These are phyloP conservation scores for Penicillium chermesinum DNA, from an alignment of 495 filamentous ascomycete genomes.

Conservation along the genomic window DNA sequence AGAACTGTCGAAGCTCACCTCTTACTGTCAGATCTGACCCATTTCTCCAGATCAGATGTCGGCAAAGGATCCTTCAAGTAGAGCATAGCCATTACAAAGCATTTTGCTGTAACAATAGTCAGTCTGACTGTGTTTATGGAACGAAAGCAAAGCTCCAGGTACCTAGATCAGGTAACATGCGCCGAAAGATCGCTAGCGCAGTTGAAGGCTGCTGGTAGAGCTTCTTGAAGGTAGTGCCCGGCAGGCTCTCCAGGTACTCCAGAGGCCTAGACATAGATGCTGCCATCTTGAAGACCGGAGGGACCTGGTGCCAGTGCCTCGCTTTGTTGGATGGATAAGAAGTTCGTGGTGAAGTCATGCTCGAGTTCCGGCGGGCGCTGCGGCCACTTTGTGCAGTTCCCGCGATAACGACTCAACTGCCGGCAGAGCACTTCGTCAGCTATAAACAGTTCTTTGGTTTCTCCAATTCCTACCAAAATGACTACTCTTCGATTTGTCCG, in stretches of 20 bases:
- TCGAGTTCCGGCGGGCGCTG: constrained; percentile 25
- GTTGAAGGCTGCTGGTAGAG: constrained; percentile 96
- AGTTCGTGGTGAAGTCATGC: constrained; percentile 12
- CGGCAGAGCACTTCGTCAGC: background rate
- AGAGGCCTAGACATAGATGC: constrained; percentile 61
- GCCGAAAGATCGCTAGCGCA: constrained; percentile 89
- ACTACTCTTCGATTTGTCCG: constrained; percentile 57
- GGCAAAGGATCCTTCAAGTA: constrained; percentile 76
- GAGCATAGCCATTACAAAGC: constrained; percentile 88
- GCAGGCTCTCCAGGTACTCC: constrained; percentile 86
- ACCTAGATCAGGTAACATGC: constrained; percentile 93
- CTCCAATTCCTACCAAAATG: constrained; percentile 32
- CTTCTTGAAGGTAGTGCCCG: constrained; percentile 78
- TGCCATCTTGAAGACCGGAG: constrained; percentile 52
- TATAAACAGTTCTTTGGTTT: background rate
- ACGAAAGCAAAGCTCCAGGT: constrained; percentile 27
- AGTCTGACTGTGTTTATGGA: constrained; percentile 12
- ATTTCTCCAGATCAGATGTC: constrained; percentile 70
- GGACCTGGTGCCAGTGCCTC: constrained; percentile 32
- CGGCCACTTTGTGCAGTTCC: constrained; percentile 34
- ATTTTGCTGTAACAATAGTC: constrained; percentile 63
- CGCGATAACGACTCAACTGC: constrained; percentile 17
- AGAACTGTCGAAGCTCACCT: constrained; percentile 39
- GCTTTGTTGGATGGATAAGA: constrained; percentile 22
- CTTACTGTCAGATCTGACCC: constrained; percentile 71